Conservation (phyloP, 78 protist genomes). For the Dictyostelium citrinum region DNA sequence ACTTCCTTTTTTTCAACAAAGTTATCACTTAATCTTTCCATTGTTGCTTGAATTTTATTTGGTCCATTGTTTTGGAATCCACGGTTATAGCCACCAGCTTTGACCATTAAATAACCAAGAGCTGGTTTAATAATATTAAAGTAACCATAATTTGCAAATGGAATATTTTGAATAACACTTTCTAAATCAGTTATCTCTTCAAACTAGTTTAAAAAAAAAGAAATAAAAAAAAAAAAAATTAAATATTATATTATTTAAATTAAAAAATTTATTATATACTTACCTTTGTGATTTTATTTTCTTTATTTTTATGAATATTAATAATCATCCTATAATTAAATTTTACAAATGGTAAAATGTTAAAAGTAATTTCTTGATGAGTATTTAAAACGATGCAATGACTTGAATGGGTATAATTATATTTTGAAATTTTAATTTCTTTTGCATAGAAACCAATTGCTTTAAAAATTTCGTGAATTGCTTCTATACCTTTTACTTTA, state of each 20-base stretch:
- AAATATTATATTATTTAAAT: no score
- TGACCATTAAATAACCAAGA: constrained; percentile 27
- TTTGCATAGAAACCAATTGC: constrained; percentile 36
- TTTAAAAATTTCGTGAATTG: constrained; percentile 36
- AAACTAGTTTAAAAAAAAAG: constrained; percentile 3
- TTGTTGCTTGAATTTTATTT: background rate
- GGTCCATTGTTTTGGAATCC: background rate
- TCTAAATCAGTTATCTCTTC: constrained; percentile 35
- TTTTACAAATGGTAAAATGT: background rate
- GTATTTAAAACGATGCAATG: background rate
- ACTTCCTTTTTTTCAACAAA: background rate
- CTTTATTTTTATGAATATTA: constrained; percentile 34
- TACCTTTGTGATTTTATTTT: constrained; percentile 37
- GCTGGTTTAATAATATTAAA: constrained; percentile 50
- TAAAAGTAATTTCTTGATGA: background rate
- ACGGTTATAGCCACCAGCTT: background rate
- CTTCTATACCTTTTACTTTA: constrained; percentile 14
- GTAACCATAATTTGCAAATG: constrained; percentile 29
- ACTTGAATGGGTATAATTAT: background rate
- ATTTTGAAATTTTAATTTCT: constrained; percentile 2
- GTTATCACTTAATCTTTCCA: background rate
- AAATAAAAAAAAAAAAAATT: background rate
- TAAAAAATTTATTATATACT: background rate
- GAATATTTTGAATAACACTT: constrained; percentile 56
- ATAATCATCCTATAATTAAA: constrained; percentile 22